Evolutionary conservation across 2,329 filamentous ascomycete species (phyloP).

Genomic region (Fusarium multiceps): DNA sequence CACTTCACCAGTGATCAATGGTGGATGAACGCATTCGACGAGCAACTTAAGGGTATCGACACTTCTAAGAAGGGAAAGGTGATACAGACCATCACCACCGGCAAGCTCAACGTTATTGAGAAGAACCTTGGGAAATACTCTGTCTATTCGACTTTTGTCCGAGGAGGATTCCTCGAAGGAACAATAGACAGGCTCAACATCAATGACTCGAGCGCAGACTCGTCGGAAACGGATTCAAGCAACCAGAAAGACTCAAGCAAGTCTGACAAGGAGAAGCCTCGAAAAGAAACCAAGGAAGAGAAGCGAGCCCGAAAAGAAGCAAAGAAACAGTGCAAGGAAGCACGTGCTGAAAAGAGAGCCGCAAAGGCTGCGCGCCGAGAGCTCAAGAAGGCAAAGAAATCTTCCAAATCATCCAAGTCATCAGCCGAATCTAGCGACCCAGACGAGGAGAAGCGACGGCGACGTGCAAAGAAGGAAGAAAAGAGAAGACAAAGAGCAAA

Average conservation of each 20-base stretch:
- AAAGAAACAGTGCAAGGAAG: constrained; percentile 48
- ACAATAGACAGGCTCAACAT: constrained; percentile 62
- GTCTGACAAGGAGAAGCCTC: constrained; percentile 25
- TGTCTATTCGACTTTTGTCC: constrained; percentile 87
- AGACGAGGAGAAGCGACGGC: constrained; percentile 60
- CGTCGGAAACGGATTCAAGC: constrained; percentile 43
- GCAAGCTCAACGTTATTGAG: constrained; percentile 67
- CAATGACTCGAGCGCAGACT: constrained; percentile 45
- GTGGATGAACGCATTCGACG: constrained; percentile 97
- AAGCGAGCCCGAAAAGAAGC: constrained; percentile 52
- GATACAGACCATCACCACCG: constrained; percentile 65
- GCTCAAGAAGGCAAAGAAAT: constrained; percentile 44
- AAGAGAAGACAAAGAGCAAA: constrained; percentile 50
- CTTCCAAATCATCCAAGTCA: constrained; percentile 44
- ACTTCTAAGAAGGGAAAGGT: constrained; percentile 67
- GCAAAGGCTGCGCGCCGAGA: constrained; percentile 41
- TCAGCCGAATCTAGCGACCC: constrained; percentile 46
- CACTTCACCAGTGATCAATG: constrained; percentile 82
- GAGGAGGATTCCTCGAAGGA: constrained; percentile 80
- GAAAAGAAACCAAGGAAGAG: constrained; percentile 58
- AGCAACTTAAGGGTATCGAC: constrained; percentile 84
- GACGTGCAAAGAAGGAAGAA: constrained; percentile 57
- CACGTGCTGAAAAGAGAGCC: constrained; percentile 38
- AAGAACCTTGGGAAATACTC: constrained; percentile 68
- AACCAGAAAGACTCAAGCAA: constrained; percentile 48